Evolutionary conservation across 768 basidiomycete species (phyloP), one percentile per base, ranked within the genome.

Genomic region (Rickenella mellea): DNA sequence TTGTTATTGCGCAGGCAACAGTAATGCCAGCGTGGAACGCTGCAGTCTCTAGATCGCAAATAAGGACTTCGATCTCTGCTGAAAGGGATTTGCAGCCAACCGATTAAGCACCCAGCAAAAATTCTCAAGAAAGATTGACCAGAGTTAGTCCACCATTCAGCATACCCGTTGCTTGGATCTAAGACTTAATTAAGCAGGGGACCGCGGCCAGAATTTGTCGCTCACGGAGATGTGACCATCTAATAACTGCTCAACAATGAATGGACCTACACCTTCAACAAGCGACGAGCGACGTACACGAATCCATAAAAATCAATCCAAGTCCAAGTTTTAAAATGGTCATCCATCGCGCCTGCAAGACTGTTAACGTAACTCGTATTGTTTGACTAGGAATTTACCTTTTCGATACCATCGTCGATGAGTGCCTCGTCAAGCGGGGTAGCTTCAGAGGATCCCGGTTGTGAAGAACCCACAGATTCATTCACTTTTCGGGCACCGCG

Each of bases 1-100:
- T 36, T 4, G 15, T 36, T 17, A 36, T 7, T 4, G 33, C 4
- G 42, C 76, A 83, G 0, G 78, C 69, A 15, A 74, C 43, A 2
- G 76, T 69, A 38, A 88, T 71, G 22, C 83, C 83, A 11, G 56
- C 55, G 53, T 90, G 87, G 51, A 90, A 90, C 10, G 82, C 74
- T 10, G 78, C 49, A 0, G 83, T 85, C 65, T 90, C 87, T 87
- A 55, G 28, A 27, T 11, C 36, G 29, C 43, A 24, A 28, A 37
- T 42, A 43, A 12, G 19, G 10, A 20, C 27, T 21, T 24, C 9
- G 42, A 33, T 36, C 41, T 38, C 42, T 41, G 39, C 45, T 33
- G 42, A 41, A 40, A 24, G 36, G 22, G 42, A 39, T 17, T 27
- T 24, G 32, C 7, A 36, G 15, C 11, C 33, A 3, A 79, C 85